Evolutionary conservation across 306 rosid species (phyloP), one percentile per base, ranked within the genome.

Genomic region (Rosa chinensis): DNA sequence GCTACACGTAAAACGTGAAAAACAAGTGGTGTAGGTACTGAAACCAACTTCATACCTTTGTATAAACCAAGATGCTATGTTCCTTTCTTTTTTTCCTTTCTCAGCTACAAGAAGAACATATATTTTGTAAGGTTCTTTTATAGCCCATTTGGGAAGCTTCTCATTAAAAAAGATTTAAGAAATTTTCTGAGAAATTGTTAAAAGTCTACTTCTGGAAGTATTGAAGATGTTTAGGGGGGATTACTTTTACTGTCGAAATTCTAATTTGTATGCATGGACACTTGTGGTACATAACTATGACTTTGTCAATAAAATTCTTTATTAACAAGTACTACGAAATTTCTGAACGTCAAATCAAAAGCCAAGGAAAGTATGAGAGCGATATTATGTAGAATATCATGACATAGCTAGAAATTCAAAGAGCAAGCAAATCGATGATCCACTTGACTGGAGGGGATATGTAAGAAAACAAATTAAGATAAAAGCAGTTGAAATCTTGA

Each of bases 141-240:
- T 35, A 72, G 52, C 42, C 56, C 12, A 10, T 56, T 71, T 28
- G 45, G 13, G 9, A 11, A 50, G n/a, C 3, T 0, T 6, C 11
- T 21, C 20, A 35, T 52, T 62, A 35, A 52, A 77, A 8, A 72
- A 44, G 4, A 13, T 35, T 61, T 0, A 1, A 45, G 10, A 44
- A 32, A 37, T 8, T 75, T 79, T 10, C 77, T 14, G 43, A 35
- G 79, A 80, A 80, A 80, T 14, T 80, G 66, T 67, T 35, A 10
- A 44, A 47, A 70, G 70, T 25, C 67, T 5, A 47, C 49, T 58
- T 37, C 73, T 23, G 18, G n/a, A 72, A 10, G 56, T 78, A 23
- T 8, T n/a, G 44, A 63, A 35, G 43, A 63, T 63, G 37, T 21
- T 59, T 25, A 13, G 43, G 69, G 20, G 10, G 40, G 40, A 1